Base-by-base conservation (phyloP, 768 basidiomycete genomes). In the Rubroboletus satanas region DNA sequence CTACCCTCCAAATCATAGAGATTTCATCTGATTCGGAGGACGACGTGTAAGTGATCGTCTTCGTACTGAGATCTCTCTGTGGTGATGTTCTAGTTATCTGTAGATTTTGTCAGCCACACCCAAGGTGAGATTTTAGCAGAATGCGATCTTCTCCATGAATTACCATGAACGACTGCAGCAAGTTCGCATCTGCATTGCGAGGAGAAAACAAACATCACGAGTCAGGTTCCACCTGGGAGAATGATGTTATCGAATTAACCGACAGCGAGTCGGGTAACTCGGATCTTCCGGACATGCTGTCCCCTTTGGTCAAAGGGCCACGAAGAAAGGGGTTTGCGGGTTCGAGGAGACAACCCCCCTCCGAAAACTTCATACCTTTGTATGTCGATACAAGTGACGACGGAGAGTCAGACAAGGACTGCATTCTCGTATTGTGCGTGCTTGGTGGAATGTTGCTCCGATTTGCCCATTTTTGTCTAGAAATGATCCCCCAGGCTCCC, bases 11-110 rank as follows among this genome's bases (percentile, higher is more conserved):
- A 42, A 69, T 84, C 23, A 83, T 85, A 54, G 79, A 83, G 60
- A 79, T 83, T 66, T 82, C 79, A 17, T 83, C 82, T 44, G 70
- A 66, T 35, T 78, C 76, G 36, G 75, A 75, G 49, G 71, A 74
- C 1, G 73, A 75, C n/a, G 48, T 55, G 75, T 73, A 58, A 50
- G 73, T 64, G 14, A 14, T 42, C 29, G n/a, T 45, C 17, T 17
- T 45, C 3, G 46, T 31, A 32, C 48, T 33, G 50, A 5, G 31
- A 29, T n/a, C 2, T 5, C 18, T n/a, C 15, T 1, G 11, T 21
- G 9, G 32, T 26, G 32, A 18, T 17, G 21, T 2, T 43, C 23
- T 36, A 26, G 54, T 26, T 32, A 4, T 51, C 28, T 42, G 14
- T 38, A 66, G 61, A 9, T 46, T 60, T 51, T 17, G 31, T 49